Evolutionary conservation across 129 eudicot genomes (phyloP), one percentile per base, ranked within the genome.

Genomic region (Calendula officinalis): DNA sequence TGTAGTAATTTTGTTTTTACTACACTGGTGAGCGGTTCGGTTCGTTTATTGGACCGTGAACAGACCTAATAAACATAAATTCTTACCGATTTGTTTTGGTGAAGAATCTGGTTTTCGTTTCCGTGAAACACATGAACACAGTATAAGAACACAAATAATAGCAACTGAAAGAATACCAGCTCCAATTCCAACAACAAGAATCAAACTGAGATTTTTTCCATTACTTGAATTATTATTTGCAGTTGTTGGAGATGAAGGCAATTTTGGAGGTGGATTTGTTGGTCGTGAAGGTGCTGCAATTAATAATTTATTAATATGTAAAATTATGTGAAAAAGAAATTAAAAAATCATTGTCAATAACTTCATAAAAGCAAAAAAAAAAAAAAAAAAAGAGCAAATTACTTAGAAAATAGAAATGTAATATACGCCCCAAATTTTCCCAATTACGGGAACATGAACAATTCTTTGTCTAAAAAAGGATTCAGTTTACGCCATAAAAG

Each of bases 271-370:
- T 83, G 81, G 72, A 70, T 67, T 78, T 10, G 40, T 54, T 17
- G 99, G 95, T 46, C 86, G 42, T 12, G 62, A 59, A 72, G 99
- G 96, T 64, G 99, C 98, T 92, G 84, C 62, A 71, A 10, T 52
- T 56, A 48, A n/a, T 46, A 27, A 41, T 11, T 36, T 43, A 71
- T 41, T 14, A n/a, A 35, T 48, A 56, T 14, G 17, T 51, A 71
- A 46, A 63, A 14, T 47, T 11, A 41, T 40, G 22, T 56, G 30
- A 30, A 56, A 14, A 9, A 27, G 39, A 6, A 51, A 9, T 41
- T 5, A 13, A 43, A 67, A 37, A 52, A 32, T 16, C 10, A 58
- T 27, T 41, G 16, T 15, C 56, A 46, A 52, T 11, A 22, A 39
- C 45, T 46, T 40, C 37, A 17, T 39, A 30, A 43, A 30, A 42